Base-by-base conservation (phyloP, 257 asterid genomes). In the Thymus quinquecostatus region DNA sequence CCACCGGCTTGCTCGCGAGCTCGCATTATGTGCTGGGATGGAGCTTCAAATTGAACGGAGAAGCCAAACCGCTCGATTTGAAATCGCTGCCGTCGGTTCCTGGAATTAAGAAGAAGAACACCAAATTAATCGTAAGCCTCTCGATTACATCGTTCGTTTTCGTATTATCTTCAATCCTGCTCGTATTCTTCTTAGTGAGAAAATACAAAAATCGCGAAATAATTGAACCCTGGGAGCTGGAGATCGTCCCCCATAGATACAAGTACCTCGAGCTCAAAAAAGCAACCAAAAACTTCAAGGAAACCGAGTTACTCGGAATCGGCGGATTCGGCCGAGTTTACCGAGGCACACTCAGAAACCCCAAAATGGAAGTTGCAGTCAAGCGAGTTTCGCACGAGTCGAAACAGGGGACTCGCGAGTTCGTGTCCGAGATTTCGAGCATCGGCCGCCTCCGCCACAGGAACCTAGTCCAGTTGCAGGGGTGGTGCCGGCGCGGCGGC, bases 241-340 rank as follows among this genome's bases (percentile, higher is more conserved):
- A 91, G 5, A 80, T 86, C 21, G 93, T 88, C 55, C 97, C 96
- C 5, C 92, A 89, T 4, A 74, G 97, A 64, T 91, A 81, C 47
- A 77, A 80, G 38, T 90, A 90, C 64, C 47, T 49, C 27, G 92
- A 90, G 62, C 86, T 90, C 1, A 82, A 86, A 38, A 38, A 38
- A 56, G 97, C 97, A 13, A 84, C 96, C 3, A 80, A 73, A n/a
- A 84, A 88, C 28, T 91, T 91, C 60, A 79, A 75, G 59, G 87
- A 87, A 21, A 82, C 76, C 13, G 97, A 83, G 80, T 60, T 89
- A 11, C 88, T 91, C 1, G 97, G 97, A 13, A 8, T 10, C 5
- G 97, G 97, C 0, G 97, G 97, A 41, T 87, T 92, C 27, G 97
- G 97, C 2, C 71, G 76, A 6, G 93, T 89, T 0, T 91, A 91